Conservation (phyloP, 2,329 filamentous ascomycete species). For the Gyromitra esculenta region DNA sequence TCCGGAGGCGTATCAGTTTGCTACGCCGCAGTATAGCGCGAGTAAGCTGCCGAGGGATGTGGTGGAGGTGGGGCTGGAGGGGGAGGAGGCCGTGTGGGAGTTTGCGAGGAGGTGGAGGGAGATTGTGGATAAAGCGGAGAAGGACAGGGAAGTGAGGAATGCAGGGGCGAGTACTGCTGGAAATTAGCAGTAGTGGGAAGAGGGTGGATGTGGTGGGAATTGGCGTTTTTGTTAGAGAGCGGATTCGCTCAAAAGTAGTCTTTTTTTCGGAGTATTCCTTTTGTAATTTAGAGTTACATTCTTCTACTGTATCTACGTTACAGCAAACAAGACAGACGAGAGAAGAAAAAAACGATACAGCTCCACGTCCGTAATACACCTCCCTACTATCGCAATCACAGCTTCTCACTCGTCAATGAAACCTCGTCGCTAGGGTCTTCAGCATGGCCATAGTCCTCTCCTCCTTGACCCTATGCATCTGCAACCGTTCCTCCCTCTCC, state of each 20-base stretch:
- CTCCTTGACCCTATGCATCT: conserved; percentile 78
- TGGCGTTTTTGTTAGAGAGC: not conserved
- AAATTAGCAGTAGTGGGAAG: not conserved
- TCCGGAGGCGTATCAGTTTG: conserved; percentile 87
- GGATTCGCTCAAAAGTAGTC: not conserved
- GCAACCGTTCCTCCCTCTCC: conserved; percentile 80
- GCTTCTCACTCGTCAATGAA: conserved; percentile 21
- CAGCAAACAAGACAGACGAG: not conserved
- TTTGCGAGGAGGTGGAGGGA: conserved; percentile 80
- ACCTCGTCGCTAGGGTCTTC: conserved; percentile 71
- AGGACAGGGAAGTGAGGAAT: conserved; percentile 27
- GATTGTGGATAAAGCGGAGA: conserved; percentile 62
- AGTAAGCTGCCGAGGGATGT: conserved; percentile 90
- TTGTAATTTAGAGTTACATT: conserved; percentile 18
- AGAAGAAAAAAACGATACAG: not conserved
- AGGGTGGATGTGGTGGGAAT: not conserved
- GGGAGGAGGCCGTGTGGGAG: conserved; percentile 80
- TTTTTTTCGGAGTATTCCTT: not conserved
- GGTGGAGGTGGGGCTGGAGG: conserved; percentile 70
- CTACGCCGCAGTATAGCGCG: conserved; percentile 86
- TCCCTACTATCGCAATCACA: not conserved
- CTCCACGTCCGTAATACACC: not conserved
- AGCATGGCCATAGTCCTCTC: conserved; percentile 85
- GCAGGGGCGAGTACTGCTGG: not conserved
- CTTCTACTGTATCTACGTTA: not conserved